Base-by-base conservation (phyloP, 306 rosid genomes). In the Ceratonia siliqua region DNA sequence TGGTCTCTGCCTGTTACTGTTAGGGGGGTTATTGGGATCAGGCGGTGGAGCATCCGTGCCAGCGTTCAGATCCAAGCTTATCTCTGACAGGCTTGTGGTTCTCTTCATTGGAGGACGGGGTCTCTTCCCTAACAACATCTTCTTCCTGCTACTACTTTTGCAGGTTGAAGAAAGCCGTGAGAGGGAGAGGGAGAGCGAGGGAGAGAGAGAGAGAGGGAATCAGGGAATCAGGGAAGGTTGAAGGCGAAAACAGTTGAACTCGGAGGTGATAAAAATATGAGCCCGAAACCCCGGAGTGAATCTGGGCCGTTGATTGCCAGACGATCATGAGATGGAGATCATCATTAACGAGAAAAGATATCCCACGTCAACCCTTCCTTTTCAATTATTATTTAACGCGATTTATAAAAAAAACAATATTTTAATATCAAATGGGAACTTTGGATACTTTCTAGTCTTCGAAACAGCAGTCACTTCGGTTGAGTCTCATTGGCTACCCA, bases 91-190 rank as follows among this genome's bases (percentile, higher is more conserved):
- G 82, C 97, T 94, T 10, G 94, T 83, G 10, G 97, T 94, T 80
- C 89, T 88, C 82, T 86, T 91, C 85, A 94, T 84, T 6, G 94
- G 87, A 58, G 86, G 88, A 68, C 96, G 88, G 18, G 90, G 83
- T 69, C 97, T 89, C 88, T 91, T 94, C 41, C 97, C 96, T 61
- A 94, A 70, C 88, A 82, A 11, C 98, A 87, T 92, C 53, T 36
- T 57, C 38, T 55, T 22, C 20, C 38, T 1, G 3, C 28, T 39
- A 17, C 21, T 12, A 13, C 14, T 21, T 12, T 8, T 22, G 7
- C 35, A 41, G 9, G 45, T 48, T 48, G 6, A 7, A 9, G 41
- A 46, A 25, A 11, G 36, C 36, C 11, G 3, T 12, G 9, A 25
- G 36, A 25, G 20, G 5, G n/a, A 15, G 35, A 2, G 67, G 35